A percentile compares a stretch with the other conserved stretches of the same genome.
Evolutionary conservation across 768 basidiomycete genomes (phyloP).

Genomic region (Boletus vinaceobasis): DNA sequence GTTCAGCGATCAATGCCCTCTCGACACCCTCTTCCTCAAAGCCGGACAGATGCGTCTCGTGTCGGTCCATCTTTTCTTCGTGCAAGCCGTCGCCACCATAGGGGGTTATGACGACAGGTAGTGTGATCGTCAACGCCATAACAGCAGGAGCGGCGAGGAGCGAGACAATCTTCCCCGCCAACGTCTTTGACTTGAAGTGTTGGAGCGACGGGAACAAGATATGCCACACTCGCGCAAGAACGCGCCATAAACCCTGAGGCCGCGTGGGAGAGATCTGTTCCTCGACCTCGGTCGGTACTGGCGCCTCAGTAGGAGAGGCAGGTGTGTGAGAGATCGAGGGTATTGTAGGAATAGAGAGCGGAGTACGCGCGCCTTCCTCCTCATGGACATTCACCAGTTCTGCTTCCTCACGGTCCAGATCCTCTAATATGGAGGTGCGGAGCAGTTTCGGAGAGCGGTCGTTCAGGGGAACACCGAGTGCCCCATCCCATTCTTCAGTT

Average conservation of each 20-base stretch:
- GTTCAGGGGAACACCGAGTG: conserved; percentile 48
- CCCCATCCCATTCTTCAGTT: conserved; percentile 49
- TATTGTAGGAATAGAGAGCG: conserved; percentile 32
- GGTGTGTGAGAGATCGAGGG: conserved; percentile 61
- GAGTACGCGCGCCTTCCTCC: conserved; percentile 14
- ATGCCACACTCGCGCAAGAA: conserved; percentile 45
- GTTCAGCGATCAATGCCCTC: conserved; percentile 67
- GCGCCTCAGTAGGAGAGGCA: conserved; percentile 39
- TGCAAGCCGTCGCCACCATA: conserved; percentile 31
- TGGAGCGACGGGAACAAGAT: conserved; percentile 85
- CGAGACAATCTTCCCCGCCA: conserved; percentile 67
- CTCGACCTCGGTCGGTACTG: conserved; percentile 44
- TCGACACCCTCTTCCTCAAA: conserved; percentile 78
- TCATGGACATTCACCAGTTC: conserved; percentile 6
- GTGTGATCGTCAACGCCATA: conserved; percentile 77
- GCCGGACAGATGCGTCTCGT: conserved; percentile 52
- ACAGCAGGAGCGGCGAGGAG: conserved; percentile 87
- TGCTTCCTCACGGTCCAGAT: conserved; percentile 11
- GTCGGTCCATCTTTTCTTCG: conserved; percentile 28
- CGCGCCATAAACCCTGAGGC: conserved; percentile 34
- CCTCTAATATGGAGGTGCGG: conserved; percentile 26
- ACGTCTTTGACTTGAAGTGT: conserved; percentile 64
- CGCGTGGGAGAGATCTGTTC: conserved; percentile 40
- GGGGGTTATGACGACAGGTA: conserved; percentile 81
- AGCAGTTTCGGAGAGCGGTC: conserved; percentile 43